A percentile compares a stretch with the other conserved stretches of the same genome.
Conservation (phyloP, 1,284 basidiomycete genomes). For the Thecaphora thlaspeos region DNA sequence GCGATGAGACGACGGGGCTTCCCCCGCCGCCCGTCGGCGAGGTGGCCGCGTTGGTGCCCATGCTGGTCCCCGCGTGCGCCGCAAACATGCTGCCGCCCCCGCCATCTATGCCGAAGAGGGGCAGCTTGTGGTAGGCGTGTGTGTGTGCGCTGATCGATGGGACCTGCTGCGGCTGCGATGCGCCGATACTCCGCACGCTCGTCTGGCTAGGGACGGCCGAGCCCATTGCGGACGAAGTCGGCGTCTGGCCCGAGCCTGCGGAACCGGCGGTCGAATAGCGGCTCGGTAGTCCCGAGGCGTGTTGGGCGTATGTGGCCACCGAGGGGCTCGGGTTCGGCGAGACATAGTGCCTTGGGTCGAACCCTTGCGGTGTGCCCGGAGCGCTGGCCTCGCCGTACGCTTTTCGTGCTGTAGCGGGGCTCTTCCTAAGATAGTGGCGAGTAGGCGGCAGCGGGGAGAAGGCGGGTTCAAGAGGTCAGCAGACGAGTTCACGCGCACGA, state of each 20-base stretch:
- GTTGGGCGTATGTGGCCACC: conserved; percentile 34
- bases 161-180: conserved; percentile 25
- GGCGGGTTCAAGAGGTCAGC: background rate
- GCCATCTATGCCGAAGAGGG: conserved; percentile 23
- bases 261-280: conserved; percentile 17
- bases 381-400: background rate
- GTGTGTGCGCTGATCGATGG: conserved; percentile 11
- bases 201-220: background rate
- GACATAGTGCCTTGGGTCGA: conserved; percentile 34
- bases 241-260: background rate
- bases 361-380: conserved; percentile 3
- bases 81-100: conserved; percentile 17
- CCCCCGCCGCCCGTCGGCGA: conserved; percentile 25
- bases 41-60: conserved; percentile 20
- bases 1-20: conserved; percentile 28
- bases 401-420: background rate
- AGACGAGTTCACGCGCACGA: background rate
- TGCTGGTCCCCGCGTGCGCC: conserved; percentile 19
- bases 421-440: background rate
- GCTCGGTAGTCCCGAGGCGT: conserved; percentile 32
- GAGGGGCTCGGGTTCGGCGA: conserved; percentile 37
- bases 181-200: background rate
- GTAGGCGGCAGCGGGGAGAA: background rate
- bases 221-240: background rate
- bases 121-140: conserved; percentile 12